Percentiles rank a stretch among this genome's conserved stretches.
phyloP scores from a whole-genome alignment of 768 basidiomycete species.

The Termitomyces sp. region DNA sequence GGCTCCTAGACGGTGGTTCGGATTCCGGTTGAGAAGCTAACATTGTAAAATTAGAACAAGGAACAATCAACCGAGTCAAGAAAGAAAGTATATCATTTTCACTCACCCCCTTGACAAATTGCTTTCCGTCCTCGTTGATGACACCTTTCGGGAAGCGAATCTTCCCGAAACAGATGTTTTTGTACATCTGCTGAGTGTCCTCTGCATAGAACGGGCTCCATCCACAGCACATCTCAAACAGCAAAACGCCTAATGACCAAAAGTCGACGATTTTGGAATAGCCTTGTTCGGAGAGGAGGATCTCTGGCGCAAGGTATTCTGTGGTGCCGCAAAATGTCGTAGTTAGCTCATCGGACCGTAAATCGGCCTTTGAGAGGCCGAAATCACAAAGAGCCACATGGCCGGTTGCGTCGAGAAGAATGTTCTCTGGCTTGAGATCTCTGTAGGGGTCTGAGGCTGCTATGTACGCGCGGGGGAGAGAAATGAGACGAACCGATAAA shows the following conservation, averaged over 20 bases:
- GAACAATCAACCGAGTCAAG: neutral
- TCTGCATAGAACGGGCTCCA: conserved; percentile 99
- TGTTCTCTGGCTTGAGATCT: conserved; percentile 98
- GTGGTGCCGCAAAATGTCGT: conserved; percentile 99
- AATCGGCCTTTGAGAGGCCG: conserved; percentile 94
- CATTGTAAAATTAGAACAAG: conserved; percentile 4
- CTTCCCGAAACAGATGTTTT: conserved; percentile 98
- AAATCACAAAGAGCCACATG: conserved; percentile 99
- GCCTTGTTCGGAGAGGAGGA: conserved; percentile 96
- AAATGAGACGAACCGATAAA: conserved; percentile 64
- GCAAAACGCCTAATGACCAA: conserved; percentile 92
- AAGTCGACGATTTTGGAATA: conserved; percentile 99
- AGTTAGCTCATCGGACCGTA: conserved; percentile 91
- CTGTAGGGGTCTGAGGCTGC: conserved; percentile 31
- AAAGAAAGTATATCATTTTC: neutral
- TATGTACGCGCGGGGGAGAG: neutral
- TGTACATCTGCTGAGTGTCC: conserved; percentile 99
- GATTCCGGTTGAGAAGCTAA: conserved; percentile 96
- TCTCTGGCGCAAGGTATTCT: conserved; percentile 97
- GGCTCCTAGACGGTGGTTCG: conserved; percentile 95
- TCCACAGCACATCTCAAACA: conserved; percentile 99
- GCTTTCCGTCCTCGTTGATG: conserved; percentile 96
- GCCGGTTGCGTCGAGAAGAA: conserved; percentile 95
- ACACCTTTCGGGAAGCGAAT: conserved; percentile 97
- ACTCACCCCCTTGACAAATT: conserved; percentile 97